phyloP scores from a whole-genome alignment of 306 rosid species.

The Boehmeria nivea region DNA sequence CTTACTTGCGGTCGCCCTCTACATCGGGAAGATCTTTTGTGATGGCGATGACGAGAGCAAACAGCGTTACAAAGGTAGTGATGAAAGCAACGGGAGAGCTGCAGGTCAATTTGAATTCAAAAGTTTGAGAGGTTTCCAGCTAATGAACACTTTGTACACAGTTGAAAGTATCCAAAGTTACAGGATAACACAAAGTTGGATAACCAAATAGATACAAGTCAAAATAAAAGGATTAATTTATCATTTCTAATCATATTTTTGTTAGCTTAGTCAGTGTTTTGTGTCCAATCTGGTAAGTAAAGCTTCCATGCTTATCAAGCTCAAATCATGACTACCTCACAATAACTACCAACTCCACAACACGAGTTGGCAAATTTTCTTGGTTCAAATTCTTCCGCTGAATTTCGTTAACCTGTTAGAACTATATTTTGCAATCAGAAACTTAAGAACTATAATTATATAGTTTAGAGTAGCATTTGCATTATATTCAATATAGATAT shows the following conservation, averaged over 20 bases:
- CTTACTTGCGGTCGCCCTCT: conserved; percentile 95
- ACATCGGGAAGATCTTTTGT: conserved; percentile 98
- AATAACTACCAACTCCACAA: too few relatives aligned
- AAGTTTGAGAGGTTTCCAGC: too few relatives aligned
- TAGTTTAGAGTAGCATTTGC: too few relatives aligned
- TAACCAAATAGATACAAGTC: background rate
- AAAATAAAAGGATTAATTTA: background rate
- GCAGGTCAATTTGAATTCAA: too few relatives aligned
- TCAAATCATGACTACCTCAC: too few relatives aligned
- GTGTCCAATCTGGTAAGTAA: background rate
- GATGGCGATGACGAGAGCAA: conserved; percentile 91
- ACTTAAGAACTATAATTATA: too few relatives aligned
- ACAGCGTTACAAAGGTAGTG: conserved; percentile 83
- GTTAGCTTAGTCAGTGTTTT: background rate
- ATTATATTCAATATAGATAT: too few relatives aligned
- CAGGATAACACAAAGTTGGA: background rate
- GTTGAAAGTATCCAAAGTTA: conserved; percentile 3
- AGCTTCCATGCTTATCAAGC: background rate
- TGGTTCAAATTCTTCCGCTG: too few relatives aligned
- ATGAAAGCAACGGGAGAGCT: conserved; percentile 90
- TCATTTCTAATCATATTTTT: background rate
- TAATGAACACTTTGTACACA: too few relatives aligned
- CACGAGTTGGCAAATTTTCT: too few relatives aligned
- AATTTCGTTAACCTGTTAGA: too few relatives aligned
- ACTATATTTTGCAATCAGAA: too few relatives aligned